Conservation (phyloP, 106 monocot genomes). For the Xerophyta viscosa region DNA sequence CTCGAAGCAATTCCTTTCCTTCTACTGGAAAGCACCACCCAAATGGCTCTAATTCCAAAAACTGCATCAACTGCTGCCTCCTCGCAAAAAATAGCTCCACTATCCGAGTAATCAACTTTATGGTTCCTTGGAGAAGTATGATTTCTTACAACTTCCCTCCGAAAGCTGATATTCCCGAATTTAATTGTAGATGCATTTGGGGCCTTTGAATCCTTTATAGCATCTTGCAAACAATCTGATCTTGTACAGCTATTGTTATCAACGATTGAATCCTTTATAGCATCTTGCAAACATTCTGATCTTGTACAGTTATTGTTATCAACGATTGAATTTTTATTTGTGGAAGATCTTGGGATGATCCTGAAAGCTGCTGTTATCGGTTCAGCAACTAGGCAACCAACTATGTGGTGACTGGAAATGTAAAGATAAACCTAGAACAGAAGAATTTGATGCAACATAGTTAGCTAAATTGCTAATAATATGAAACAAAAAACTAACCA, state of each 20-base stretch:
- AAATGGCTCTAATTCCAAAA: slow-evolving; percentile 63
- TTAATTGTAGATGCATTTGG: slow-evolving; percentile 17
- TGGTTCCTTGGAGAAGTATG: not conserved
- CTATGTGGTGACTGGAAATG: slow-evolving; percentile 52
- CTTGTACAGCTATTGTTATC: no score
- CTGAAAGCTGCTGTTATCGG: slow-evolving; percentile 68
- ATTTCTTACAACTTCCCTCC: slow-evolving; percentile 40
- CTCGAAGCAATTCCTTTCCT: slow-evolving; percentile 38
- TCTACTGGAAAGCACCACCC: slow-evolving; percentile 49
- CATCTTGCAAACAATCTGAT: no score
- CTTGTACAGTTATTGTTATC: not conserved
- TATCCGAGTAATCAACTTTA: slow-evolving; percentile 16
- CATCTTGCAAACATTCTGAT: not conserved
- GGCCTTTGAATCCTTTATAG: not conserved
- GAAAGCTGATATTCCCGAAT: slow-evolving; percentile 67
- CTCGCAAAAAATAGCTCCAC: slow-evolving; percentile 67
- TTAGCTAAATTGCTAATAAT: not conserved
- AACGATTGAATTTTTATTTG: not conserved
- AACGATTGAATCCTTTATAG: no score
- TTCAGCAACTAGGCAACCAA: slow-evolving; percentile 80
- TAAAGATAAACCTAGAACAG: slow-evolving; percentile 61
- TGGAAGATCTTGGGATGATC: slow-evolving; percentile 25
- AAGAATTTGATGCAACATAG: not conserved
- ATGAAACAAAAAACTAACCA: no score
- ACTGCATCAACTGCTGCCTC: slow-evolving; percentile 48